Evolutionary conservation across 1,139 yeast genomes (phyloP).

Genomic region (Magnusiomyces tetraspermus): DNA sequence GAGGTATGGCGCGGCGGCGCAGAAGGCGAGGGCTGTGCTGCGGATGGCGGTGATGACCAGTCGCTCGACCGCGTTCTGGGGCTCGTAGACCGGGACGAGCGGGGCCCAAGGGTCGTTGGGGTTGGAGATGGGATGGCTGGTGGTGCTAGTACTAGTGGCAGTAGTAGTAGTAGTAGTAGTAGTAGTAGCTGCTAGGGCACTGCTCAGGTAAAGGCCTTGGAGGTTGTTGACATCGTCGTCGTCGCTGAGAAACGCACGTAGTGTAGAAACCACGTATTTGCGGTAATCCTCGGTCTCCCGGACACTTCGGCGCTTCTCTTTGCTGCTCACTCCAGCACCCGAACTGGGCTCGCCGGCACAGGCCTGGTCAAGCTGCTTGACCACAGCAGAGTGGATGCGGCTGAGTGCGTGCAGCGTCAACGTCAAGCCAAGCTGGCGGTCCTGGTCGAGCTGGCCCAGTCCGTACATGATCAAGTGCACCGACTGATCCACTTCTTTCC

Average conservation of each 20-base stretch:
- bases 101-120: not conserved
- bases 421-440: not conserved
- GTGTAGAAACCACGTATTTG: not conserved
- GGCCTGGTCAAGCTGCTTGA: not conserved
- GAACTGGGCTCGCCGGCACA: not conserved
- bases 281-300: not conserved
- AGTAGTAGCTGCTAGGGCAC: not conserved
- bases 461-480: not conserved
- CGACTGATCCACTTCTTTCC: slow-evolving; percentile 1
- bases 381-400: not conserved
- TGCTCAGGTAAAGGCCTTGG: no score
- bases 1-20: slow-evolving; percentile 1
- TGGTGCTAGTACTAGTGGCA: not conserved
- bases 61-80: slow-evolving; percentile 1
- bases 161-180: not conserved
- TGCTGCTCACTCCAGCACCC: not conserved
- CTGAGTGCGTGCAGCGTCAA: slow-evolving; percentile 1
- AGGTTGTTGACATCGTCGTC: not conserved
- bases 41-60: not conserved
- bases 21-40: not conserved
- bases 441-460: not conserved
- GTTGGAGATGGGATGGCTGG: not conserved
- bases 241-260: not conserved
- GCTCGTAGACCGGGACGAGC: slow-evolving; percentile 1
- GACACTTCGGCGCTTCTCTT: not conserved